Base-by-base conservation (phyloP, 352 stramenopile genomes). In the Phytophthora sp. region DNA sequence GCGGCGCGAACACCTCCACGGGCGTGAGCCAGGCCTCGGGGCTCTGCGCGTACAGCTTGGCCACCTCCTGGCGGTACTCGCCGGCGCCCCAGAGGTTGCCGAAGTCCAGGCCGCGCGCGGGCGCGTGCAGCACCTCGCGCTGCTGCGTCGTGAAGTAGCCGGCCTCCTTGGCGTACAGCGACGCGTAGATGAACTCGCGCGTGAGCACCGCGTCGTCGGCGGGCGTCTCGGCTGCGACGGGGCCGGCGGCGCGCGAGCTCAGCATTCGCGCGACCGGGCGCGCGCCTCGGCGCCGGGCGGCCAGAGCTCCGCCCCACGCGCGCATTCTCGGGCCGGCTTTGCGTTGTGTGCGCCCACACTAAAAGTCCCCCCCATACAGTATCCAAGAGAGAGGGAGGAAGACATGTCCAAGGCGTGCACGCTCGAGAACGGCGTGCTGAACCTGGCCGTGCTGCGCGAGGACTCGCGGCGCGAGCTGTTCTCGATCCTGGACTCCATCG, bases 191-290 rank as follows among this genome's bases (percentile, higher is more conserved):
- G 57, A 98, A 80, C 77, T 99, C 97, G 27, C 98, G 84, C 65
- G 87, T 97, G 9, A 98, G 64, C 5, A 99, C 61, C 70, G 99
- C 97, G 45, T 94, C 93, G 72, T 99, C 97, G 18, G 98, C 87
- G 2, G 97, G 96, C 55, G 99, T 97, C n/a, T n/a, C n/a, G n/a
- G n/a, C n/a, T n/a, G n/a, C n/a, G n/a, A n/a, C n/a, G n/a, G n/a
- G n/a, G n/a, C n/a, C n/a, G n/a, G n/a, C n/a, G n/a, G n/a, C n/a
- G n/a, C n/a, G n/a, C n/a, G n/a, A n/a, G n/a, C n/a, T n/a, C n/a
- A n/a, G n/a, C n/a, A n/a, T n/a, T n/a, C n/a, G n/a, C n/a, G n/a
- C n/a, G n/a, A n/a, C n/a, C n/a, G n/a, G n/a, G n/a, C n/a, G n/a
- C n/a, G n/a, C n/a, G n/a, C n/a, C n/a, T n/a, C n/a, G n/a, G n/a